Percentiles rank a stretch among this genome's conserved stretches.
Conservation (phyloP, 257 asterid genomes). For the Solanum sejunctum region DNA sequence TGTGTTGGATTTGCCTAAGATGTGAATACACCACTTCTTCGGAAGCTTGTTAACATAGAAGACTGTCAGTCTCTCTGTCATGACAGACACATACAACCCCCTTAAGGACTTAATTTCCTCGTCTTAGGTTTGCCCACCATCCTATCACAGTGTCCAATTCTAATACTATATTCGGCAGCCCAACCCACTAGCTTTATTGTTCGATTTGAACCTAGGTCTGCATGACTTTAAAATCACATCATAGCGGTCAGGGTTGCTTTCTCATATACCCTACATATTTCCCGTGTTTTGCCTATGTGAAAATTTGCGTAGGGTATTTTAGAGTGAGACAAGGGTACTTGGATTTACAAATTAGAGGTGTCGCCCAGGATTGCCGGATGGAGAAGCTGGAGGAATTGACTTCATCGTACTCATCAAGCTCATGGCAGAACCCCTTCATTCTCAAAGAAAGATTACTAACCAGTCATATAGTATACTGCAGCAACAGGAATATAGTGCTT, state of each 20-base stretch:
- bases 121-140: neutral
- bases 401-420: neutral
- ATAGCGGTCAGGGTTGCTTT: neutral
- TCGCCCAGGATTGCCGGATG: neutral
- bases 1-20: neutral
- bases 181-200: neutral
- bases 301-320: neutral
- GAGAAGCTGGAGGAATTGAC: neutral
- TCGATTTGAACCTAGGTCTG: neutral
- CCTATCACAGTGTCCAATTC: neutral
- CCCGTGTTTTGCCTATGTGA: neutral
- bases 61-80: neutral
- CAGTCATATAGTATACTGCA: neutral
- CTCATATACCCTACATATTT: neutral
- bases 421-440: neutral
- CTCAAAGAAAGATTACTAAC: neutral
- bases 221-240: neutral
- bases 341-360: neutral
- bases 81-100: neutral
- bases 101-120: neutral
- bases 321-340: neutral
- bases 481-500: neutral
- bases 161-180: neutral
- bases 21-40: neutral
- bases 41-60: neutral